Evolutionary conservation across 2,329 filamentous ascomycete species (phyloP).

Genomic region (Ophiocordyceps sinensis): DNA sequence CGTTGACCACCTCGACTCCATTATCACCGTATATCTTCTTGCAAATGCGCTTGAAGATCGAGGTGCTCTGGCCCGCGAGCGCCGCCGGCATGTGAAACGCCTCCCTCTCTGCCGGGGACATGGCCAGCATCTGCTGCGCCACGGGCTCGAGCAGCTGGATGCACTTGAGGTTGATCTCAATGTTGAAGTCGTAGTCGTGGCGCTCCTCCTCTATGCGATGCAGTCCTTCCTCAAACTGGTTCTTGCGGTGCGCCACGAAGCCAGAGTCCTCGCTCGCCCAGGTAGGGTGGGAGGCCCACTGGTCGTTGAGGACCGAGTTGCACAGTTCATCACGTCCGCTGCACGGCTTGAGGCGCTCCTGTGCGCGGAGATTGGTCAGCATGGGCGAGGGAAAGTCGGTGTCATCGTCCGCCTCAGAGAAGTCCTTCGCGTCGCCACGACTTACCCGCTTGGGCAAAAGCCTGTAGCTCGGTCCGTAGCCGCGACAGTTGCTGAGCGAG

Average conservation of each 20-base stretch:
- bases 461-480: slow-evolving; percentile 90
- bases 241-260: slow-evolving; percentile 96
- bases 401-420: too few relatives aligned
- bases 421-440: slow-evolving; percentile 3
- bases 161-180: slow-evolving; percentile 86
- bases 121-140: slow-evolving; percentile 73
- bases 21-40: slow-evolving; percentile 95
- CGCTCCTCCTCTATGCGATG: slow-evolving; percentile 96
- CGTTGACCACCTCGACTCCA: slow-evolving; percentile 71
- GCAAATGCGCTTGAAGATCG: slow-evolving; percentile 91
- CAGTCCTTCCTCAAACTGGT: slow-evolving; percentile 82
- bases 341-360: slow-evolving; percentile 80
- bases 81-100: slow-evolving; percentile 68
- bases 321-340: slow-evolving; percentile 92
- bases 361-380: slow-evolving; percentile 5
- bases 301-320: slow-evolving; percentile 83
- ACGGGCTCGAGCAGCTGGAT: slow-evolving; percentile 94
- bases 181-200: slow-evolving; percentile 97
- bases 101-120: slow-evolving; percentile 58
- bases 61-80: slow-evolving; percentile 83
- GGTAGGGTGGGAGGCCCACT: slow-evolving; percentile 96
- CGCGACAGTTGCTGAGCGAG: slow-evolving; percentile 89
- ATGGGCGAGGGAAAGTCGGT: background rate
- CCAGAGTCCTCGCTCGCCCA: slow-evolving; percentile 98
- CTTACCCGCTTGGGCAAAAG: slow-evolving; percentile 67